phyloP scores from a whole-genome alignment of 345 rosid species.

The Linum trigynum region DNA sequence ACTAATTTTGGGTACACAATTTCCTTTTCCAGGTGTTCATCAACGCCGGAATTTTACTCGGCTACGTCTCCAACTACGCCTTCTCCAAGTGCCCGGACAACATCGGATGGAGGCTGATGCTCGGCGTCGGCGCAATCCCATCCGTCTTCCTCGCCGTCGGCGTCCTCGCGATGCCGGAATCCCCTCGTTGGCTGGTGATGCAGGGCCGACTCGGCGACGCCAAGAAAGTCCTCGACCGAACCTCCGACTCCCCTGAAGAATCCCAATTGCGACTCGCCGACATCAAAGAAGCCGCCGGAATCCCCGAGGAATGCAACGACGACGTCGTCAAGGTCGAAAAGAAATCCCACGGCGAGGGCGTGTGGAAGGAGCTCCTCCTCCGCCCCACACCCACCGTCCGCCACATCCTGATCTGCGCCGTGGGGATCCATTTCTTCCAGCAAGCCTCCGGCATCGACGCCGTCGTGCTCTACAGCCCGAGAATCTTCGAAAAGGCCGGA shows the following conservation, averaged over 20 bases:
- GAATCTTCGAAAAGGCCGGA: conserved; percentile 18
- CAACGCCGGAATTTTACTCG: not conserved
- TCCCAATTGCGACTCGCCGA: conserved; percentile 11
- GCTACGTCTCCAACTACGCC: conserved; percentile 8
- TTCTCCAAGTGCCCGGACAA: not conserved
- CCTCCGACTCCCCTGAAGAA: conserved; percentile 14
- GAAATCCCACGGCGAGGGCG: conserved; percentile 9
- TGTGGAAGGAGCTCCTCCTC: conserved; percentile 9
- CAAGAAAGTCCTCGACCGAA: conserved; percentile 13
- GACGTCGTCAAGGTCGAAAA: conserved; percentile 8
- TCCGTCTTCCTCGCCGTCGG: conserved; percentile 8
- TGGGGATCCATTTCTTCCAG: conserved; percentile 12
- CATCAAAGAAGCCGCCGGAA: conserved; percentile 15
- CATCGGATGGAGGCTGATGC: conserved; percentile 14
- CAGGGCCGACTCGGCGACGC: conserved; percentile 15
- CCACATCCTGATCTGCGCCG: conserved; percentile 8
- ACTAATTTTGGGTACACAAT: not conserved
- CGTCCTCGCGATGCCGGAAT: conserved; percentile 16
- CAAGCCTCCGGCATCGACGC: conserved; percentile 7
- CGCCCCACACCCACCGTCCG: conserved; percentile 11
- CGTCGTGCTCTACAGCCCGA: conserved; percentile 12
- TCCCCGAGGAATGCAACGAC: conserved; percentile 7
- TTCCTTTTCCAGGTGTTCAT: not conserved
- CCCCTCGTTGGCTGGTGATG: conserved; percentile 15
- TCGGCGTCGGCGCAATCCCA: conserved; percentile 12